A percentile compares a stretch with the other conserved stretches of the same genome.
Evolutionary conservation across 257 asterid genomes (phyloP).

Genomic region (Echites panduratus): DNA sequence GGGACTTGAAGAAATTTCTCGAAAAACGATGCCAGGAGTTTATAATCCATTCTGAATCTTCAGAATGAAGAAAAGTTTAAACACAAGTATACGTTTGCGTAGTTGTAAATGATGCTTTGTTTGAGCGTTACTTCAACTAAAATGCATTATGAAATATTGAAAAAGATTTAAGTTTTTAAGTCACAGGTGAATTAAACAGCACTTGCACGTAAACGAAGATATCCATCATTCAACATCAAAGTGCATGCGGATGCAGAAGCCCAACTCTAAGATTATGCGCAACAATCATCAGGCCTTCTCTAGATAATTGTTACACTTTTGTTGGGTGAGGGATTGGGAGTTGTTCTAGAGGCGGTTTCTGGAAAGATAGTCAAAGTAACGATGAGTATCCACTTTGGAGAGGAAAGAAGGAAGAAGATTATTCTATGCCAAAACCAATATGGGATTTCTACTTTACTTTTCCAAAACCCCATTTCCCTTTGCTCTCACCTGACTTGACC

Average conservation of each 20-base stretch:
- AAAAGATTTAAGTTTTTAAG: background rate
- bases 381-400: slow-evolving; percentile 31
- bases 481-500: slow-evolving; percentile 9
- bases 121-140: too few species aligned
- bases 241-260: background rate
- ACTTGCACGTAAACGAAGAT: background rate
- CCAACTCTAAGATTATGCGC: background rate
- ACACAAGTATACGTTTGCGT: background rate
- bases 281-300: background rate
- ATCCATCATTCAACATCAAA: background rate
- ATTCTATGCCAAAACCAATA: slow-evolving; percentile 18
- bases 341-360: background rate
- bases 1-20: background rate
- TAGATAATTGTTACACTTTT: background rate
- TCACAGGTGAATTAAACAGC: background rate
- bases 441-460: slow-evolving; percentile 33
- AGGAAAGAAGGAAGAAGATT: slow-evolving; percentile 16
- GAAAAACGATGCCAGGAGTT: background rate
- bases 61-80: background rate
- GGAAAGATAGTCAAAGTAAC: slow-evolving; percentile 26
- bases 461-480: slow-evolving; percentile 10
- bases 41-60: background rate
- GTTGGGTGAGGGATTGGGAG: too few species aligned
- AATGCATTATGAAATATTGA: background rate
- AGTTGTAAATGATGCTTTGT: background rate